Conservation (phyloP, 257 asterid genomes). For the Solanum tacnaense region DNA sequence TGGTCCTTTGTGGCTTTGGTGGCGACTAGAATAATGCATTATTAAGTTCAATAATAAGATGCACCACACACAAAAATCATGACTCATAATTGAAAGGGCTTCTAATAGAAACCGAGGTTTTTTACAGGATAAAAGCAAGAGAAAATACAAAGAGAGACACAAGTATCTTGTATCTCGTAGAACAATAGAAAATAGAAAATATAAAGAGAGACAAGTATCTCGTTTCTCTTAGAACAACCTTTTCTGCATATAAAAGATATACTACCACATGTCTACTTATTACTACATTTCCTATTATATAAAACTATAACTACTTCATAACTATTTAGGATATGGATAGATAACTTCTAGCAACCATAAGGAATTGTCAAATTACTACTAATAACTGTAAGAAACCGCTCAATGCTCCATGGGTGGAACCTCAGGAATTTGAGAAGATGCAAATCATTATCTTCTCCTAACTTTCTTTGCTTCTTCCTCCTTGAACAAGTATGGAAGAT, state of each 20-base stretch:
- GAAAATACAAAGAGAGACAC: neutral
- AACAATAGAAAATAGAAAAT: too few species aligned
- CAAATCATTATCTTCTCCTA: neutral
- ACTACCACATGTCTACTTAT: neutral
- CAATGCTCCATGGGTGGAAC: neutral
- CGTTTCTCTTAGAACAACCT: neutral
- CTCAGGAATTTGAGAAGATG: neutral
- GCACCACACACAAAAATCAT: neutral
- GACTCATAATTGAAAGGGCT: neutral
- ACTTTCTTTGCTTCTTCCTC: neutral
- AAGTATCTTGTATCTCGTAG: neutral
- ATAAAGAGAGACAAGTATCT: neutral
- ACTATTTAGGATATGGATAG: neutral
- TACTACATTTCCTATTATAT: neutral
- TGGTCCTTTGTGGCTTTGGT: neutral
- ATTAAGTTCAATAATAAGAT: neutral
- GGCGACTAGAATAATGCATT: neutral
- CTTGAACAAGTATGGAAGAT: neutral
- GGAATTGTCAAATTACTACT: neutral
- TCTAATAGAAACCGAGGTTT: neutral
- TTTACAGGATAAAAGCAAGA: neutral
- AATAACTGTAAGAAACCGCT: neutral
- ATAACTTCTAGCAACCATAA: neutral
- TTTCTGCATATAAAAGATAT: neutral
- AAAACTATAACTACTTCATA: neutral